Percentiles rank a stretch among this genome's conserved stretches.
These are phyloP conservation scores for Penicillium psychrosexuale DNA, from an alignment of 2,329 filamentous ascomycete genomes.

Conservation along the genomic window DNA sequence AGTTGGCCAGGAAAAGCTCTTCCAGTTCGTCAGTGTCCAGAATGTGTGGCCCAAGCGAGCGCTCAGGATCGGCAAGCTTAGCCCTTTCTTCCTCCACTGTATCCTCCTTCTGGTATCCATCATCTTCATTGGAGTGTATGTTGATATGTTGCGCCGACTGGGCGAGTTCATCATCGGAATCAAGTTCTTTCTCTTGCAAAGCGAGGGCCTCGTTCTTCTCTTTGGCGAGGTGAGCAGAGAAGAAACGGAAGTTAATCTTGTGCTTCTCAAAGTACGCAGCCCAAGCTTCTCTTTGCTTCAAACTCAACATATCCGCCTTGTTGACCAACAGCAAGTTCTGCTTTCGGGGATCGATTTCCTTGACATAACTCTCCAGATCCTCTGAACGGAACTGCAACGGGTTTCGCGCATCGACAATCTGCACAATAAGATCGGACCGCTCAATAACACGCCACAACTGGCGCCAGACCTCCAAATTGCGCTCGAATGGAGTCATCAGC, in stretches of 20 bases:
- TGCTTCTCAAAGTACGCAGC: slow-evolving; percentile 78
- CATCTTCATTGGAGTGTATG: slow-evolving; percentile 33
- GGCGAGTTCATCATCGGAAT: slow-evolving; percentile 44
- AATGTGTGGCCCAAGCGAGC: slow-evolving; percentile 64
- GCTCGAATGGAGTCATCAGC: slow-evolving; percentile 95
- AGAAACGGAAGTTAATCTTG: slow-evolving; percentile 89
- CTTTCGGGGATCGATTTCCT: slow-evolving; percentile 84
- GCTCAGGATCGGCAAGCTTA: slow-evolving; percentile 23
- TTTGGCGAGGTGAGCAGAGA: slow-evolving; percentile 89
- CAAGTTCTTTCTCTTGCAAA: slow-evolving; percentile 44
- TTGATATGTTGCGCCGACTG: slow-evolving; percentile 47
- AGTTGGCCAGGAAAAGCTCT: slow-evolving; percentile 76
- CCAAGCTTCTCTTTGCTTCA: slow-evolving; percentile 77
- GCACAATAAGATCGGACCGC: slow-evolving; percentile 88
- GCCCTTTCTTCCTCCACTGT: slow-evolving; percentile 16
- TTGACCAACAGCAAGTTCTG: slow-evolving; percentile 91
- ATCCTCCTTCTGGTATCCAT: slow-evolving; percentile 28
- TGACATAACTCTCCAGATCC: slow-evolving; percentile 90
- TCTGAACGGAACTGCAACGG: slow-evolving; percentile 91
- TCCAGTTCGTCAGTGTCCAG: slow-evolving; percentile 91
- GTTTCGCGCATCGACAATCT: slow-evolving; percentile 97
- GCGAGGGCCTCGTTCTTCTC: slow-evolving; percentile 75
- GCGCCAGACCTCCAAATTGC: slow-evolving; percentile 96
- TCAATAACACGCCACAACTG: slow-evolving; percentile 98
- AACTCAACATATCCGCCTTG: slow-evolving; percentile 98